Evolutionary conservation across 1,284 basidiomycete species (phyloP), one percentile per base, ranked within the genome.

Genomic region (Schizophyllum commune): DNA sequence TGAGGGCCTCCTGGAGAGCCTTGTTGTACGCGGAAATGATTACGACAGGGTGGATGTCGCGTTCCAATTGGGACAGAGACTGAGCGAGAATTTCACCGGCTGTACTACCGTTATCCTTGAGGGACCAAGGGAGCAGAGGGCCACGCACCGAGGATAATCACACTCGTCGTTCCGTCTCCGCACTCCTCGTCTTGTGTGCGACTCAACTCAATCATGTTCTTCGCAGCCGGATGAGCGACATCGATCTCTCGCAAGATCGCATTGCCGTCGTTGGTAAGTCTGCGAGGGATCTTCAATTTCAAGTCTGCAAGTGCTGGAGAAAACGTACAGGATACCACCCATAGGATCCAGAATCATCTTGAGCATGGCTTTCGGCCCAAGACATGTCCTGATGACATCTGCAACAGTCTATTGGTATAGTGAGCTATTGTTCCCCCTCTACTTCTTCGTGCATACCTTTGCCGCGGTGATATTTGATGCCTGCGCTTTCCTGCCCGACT

Each of bases 261-360:
- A 70, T 98, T 97, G 21, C 97, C 96, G 71, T 99, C 96, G 74
- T 98, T 98, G 5, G 96, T 99, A 55, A 98, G 78, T 64, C 93
- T 96, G 66, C 5, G n/a, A 9, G 60, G 58, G 1, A 8, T 60
- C 52, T 4, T 55, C 53, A 61, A 17, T 62, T 20, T 60, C 21
- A 22, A 54, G 39, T 39, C 32, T 7, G 27, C 7, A 21, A 34
- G 59, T 34, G 32, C 57, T 8, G 51, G 39, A 27, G 27, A 59
- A 20, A 64, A 81, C 91, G 70, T 66, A 95, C 93, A 96, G 70
- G 68, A 97, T 97, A 60, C 95, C 94, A 61, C 95, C 95, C 95
- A 97, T 97, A 2, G 95, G 94, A 78, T 98, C 95, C 57, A 98
- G 78, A 68, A 98, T 98, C 96, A 99, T 99, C 83, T 99, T 99